Percentiles rank a stretch among this genome's conserved stretches.
These are phyloP conservation scores for Arabidopsis suecica DNA, from an alignment of 345 rosid genomes.

Conservation along the genomic window DNA sequence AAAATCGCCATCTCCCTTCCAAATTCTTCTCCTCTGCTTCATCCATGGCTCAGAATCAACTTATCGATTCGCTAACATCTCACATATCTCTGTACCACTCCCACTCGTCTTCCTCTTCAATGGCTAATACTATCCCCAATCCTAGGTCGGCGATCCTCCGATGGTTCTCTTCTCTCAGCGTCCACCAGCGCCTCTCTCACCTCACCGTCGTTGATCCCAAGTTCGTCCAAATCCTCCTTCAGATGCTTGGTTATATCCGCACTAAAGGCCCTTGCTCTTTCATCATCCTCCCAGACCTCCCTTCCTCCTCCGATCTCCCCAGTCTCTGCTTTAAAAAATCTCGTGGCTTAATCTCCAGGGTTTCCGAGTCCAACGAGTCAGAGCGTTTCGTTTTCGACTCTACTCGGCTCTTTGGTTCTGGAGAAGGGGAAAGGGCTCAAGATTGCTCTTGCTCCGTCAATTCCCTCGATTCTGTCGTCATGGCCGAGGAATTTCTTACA, in stretches of 20 bases:
- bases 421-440: constrained; percentile 62
- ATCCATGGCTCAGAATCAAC: constrained; percentile 59
- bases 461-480: constrained; percentile 67
- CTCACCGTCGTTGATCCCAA: constrained; percentile 69
- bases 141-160: constrained; percentile 72
- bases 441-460: constrained; percentile 59
- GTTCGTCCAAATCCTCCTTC: constrained; percentile 68
- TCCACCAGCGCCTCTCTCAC: constrained; percentile 77
- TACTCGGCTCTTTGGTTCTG: constrained; percentile 63
- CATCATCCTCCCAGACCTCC: constrained; percentile 88
- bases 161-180: constrained; percentile 85
- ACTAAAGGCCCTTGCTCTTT: constrained; percentile 70
- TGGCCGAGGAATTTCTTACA: constrained; percentile 60
- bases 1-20: constrained; percentile 11
- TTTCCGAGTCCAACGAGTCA: constrained; percentile 59
- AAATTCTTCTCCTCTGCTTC: constrained; percentile 36
- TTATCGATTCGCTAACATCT: constrained; percentile 79
- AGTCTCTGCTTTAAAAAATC: constrained; percentile 78
- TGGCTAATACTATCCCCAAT: constrained; percentile 44
- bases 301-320: constrained; percentile 71
- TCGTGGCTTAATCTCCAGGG: constrained; percentile 71
- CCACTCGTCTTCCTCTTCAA: constrained; percentile 42
- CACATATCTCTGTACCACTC: constrained; percentile 91
- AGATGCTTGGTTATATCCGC: constrained; percentile 72
- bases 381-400: constrained; percentile 65